Base-by-base conservation (phyloP, 106 monocot species). In the Dendrobium nobile region DNA sequence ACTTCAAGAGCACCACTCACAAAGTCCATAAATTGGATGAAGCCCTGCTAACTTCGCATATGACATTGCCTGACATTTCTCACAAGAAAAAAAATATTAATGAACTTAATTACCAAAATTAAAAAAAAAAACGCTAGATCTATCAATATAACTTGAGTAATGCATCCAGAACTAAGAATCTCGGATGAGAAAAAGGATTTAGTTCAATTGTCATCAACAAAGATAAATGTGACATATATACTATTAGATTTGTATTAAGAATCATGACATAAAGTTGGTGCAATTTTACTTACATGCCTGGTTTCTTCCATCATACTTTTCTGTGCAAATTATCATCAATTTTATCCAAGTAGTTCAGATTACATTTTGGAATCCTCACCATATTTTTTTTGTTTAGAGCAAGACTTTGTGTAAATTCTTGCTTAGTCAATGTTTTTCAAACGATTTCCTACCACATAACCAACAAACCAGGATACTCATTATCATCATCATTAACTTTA, bases 21-120 rank as follows among this genome's bases (percentile, higher is more conserved):
- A 99, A 22, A 99, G 88, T 31, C 99, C 99, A 80, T 95, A 99
- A 68, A 99, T 99, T 22, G 99, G 99, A 85, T 95, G 99, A 84
- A 99, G 93, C 40, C 99, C 99, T 3, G 99, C 95, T 79, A 99
- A 79, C 81, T 99, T 99, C 67, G 99, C 99, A 82, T 99, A 99
- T 41, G 99, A 99, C 99, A 99, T 99, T 9, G 95, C 84, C 99
- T 99, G 83, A 1, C 70, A 82, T 61, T 42, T 67, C 27, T 6
- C 17, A 4, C 51, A 7, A 41, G 26, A 64, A 7, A 51, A 80
- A 77, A 41, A 51, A 77, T 17, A 72, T 33, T 37, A 40, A 72
- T 13, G 4, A 72, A 72, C 16, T 7, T 15, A 74, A 20, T 42
- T 44, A 44, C 43, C 74, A 44, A 42, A 19, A 74, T 20, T 28